Base-by-base conservation (phyloP, 2,329 filamentous ascomycete species). In the Microdochium trichocladiopsis region DNA sequence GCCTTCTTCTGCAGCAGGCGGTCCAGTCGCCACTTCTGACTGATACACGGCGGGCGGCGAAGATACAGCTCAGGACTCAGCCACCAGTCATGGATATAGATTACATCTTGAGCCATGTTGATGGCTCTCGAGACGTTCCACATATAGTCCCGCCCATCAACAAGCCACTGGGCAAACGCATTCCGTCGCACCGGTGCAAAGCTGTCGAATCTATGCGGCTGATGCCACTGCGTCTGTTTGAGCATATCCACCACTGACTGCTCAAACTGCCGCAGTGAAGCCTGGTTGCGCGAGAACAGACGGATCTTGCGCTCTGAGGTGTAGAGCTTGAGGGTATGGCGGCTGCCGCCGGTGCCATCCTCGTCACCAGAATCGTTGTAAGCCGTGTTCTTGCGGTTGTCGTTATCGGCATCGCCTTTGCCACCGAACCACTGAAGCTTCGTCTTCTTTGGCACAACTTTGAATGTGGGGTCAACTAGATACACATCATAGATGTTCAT, bases 81-180 rank as follows among this genome's bases (percentile, higher is more conserved):
- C 94, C 94, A 99, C 94, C 94, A 99, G 69, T 97, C 94, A 67
- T 99, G 94, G 56, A 99, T 97, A 69, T 97, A 97, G 60, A 99
- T 93, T 56, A 97, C 93, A 72, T 97, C 94, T 62, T 90, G 90
- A 9, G 94, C 94, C 84, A 96, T 96, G 66, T 90, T 94, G 62
- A 99, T 95, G 12, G 94, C 94, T 57, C 93, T 83, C 11, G 93
- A 97, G 8, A 97, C 91, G 66, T 96, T 95, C 94, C 94, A 99
- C 93, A 97, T 97, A 74, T 97, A 95, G 67, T 99, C 94, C 59
- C 94, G 84, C 16, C 90, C 94, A 69, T 99, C 94, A 0, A 99
- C 93, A 9, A 99, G 80, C 92, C 93, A 97, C 64, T 96, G 91
- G 2, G 92, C 91, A 71, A 93, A 94, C 25, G 94, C 91, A 45